Percentiles rank a stretch among this genome's conserved stretches.
Conservation (phyloP, 2,329 filamentous ascomycete genomes). For the Fusarium albosuccineum region DNA sequence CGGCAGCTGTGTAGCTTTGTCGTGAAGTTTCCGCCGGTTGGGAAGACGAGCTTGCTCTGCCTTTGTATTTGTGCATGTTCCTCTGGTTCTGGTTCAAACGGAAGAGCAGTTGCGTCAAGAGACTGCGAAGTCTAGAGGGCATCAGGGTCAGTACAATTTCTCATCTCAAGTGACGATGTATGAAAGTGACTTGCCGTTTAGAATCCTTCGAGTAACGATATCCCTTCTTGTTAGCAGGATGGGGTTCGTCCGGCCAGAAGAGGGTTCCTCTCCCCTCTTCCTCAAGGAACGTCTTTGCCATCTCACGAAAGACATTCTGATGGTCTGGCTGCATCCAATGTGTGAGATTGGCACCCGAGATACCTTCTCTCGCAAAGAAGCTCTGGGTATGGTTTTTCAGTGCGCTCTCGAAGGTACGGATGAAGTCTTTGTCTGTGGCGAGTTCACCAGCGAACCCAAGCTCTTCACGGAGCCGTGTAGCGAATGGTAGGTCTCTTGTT, state of each 20-base stretch:
- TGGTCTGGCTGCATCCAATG: neutral
- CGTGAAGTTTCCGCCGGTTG: neutral
- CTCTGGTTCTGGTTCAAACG: neutral
- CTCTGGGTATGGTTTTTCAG: neutral
- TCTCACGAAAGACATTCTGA: neutral
- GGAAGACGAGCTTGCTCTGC: neutral
- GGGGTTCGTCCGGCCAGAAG: constrained; percentile 23
- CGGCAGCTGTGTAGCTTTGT: neutral
- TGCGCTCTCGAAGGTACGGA: neutral
- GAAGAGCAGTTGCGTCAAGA: constrained; percentile 11
- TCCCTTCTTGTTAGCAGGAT: neutral
- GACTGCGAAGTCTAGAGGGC: neutral
- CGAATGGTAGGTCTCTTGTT: neutral
- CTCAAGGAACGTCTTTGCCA: constrained; percentile 18
- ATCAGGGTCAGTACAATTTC: neutral
- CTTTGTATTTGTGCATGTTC: neutral
- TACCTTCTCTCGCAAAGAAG: neutral
- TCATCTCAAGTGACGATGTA: neutral
- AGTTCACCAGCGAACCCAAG: constrained; percentile 3
- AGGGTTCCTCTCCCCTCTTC: neutral
- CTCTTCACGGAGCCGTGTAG: neutral
- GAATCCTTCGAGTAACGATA: constrained; percentile 6
- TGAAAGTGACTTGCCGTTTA: neutral
- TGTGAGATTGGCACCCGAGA: neutral
- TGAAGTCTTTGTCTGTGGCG: neutral